Evolutionary conservation across 495 filamentous ascomycete species (phyloP), one percentile per base, ranked within the genome.

Genomic region (Xylaria telfairii): DNA sequence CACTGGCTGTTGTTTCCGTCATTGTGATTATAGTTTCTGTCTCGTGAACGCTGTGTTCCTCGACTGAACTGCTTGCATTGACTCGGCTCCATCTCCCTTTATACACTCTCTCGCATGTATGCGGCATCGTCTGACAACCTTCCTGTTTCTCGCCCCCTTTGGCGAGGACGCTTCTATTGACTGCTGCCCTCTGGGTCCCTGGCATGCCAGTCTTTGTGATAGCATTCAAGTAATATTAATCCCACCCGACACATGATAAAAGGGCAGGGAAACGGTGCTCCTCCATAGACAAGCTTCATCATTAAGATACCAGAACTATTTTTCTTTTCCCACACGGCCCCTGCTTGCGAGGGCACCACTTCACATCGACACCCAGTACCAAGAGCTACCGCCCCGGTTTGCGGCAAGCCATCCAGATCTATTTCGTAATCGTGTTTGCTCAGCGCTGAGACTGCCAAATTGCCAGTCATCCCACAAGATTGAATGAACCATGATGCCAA

Each of bases 241-340:
- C 15, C 57, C 67, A 61, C 67, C 54, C 32, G 46, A 63, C 57
- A 63, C 44, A 53, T 9, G 39, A 21, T 15, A 32, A 32, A 41
- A 57, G 42, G n/a, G 21, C 30, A 53, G 28, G 66, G 37, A 51
- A 65, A 51, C 9, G 15, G 39, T 47, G 21, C 15, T 49, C 28
- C 54, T 42, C 57, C 34, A 10, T 54, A 63, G 46, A 24, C 46
- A 69, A 63, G 19, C 67, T 69, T 69, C 59, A 26, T 69, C 59
- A 63, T 69, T 69, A 69, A 61, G 56, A 69, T 69, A 69, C 56
- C 54, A 69, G 59, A 69, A 69, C 61, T 69, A 69, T 69, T 51
- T 62, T 63, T 21, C 46, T 47, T 61, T 42, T 21, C 42, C 44
- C 30, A 19, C 46, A 41, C 41, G 34, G 41, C 9, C 13, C 44